These are phyloP conservation scores for Trichomonascaceae sp. DNA, from an alignment of 1,139 yeast species.

Conservation along the genomic window DNA sequence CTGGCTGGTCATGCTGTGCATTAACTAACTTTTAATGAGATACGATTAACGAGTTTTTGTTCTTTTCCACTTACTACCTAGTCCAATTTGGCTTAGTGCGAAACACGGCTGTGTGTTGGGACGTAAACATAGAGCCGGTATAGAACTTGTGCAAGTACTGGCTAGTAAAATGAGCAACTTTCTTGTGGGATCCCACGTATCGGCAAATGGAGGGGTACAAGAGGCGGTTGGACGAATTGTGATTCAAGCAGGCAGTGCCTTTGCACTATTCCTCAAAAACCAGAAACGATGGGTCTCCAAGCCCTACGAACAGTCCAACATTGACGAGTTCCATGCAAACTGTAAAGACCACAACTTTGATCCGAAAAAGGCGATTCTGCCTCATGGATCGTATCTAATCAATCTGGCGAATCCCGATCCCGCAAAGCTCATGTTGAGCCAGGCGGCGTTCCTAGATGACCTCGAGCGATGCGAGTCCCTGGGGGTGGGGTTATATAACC, in stretches of 20 bases:
- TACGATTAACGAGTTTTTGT: neutral
- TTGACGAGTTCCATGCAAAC: constrained; percentile 44
- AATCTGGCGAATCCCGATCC: constrained; percentile 83
- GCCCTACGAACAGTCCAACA: constrained; percentile 53
- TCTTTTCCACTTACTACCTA: no score
- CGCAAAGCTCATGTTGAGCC: constrained; percentile 66
- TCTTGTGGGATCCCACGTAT: constrained; percentile 26
- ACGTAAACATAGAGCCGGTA: no score
- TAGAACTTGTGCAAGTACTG: no score
- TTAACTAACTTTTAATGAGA: constrained; percentile 1
- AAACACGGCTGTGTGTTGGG: no score
- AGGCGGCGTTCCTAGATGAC: constrained; percentile 75
- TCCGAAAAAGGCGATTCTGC: constrained; percentile 65
- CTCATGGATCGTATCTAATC: constrained; percentile 91
- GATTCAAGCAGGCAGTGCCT: constrained; percentile 39
- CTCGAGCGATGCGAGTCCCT: constrained; percentile 72
- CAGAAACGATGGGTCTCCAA: constrained; percentile 91
- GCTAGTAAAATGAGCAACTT: no score
- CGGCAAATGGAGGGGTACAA: constrained; percentile 37
- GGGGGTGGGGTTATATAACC: constrained; percentile 74
- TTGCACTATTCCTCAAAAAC: constrained; percentile 81
- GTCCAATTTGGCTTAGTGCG: no score
- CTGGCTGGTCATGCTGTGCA: constrained; percentile 15
- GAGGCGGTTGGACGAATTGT: constrained; percentile 38
- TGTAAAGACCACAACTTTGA: constrained; percentile 56